A percentile compares a stretch with the other conserved stretches of the same genome.
Conservation (phyloP, 2,329 filamentous ascomycete genomes). For the Aquanectria penicillioides region DNA sequence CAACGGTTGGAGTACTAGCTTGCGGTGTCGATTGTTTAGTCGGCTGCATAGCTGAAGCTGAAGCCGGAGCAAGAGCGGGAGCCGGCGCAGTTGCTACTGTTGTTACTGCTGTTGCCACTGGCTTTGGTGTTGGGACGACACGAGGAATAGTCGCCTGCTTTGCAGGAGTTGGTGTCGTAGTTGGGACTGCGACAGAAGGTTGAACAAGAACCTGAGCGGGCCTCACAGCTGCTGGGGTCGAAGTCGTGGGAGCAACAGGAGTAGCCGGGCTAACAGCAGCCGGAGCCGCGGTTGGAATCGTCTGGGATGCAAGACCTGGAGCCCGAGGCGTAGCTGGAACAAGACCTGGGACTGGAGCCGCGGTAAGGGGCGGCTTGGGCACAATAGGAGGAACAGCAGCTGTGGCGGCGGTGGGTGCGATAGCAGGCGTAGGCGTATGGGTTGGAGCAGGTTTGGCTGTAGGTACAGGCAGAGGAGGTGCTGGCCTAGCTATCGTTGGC, state of each 20-base stretch:
- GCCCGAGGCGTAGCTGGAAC: too few relatives aligned
- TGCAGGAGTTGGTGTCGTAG: neutral
- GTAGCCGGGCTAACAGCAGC: neutral
- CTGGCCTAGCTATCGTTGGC: too few relatives aligned
- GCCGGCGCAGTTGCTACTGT: conserved; percentile 12
- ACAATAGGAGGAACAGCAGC: neutral
- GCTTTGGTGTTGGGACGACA: neutral
- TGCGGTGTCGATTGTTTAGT: too few relatives aligned
- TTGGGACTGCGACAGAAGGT: neutral
- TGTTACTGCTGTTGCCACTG: neutral
- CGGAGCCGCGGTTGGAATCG: neutral
- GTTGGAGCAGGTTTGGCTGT: neutral
- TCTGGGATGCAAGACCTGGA: neutral
- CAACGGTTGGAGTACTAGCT: neutral
- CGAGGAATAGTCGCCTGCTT: neutral
- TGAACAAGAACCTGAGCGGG: too few relatives aligned
- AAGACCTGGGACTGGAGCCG: too few relatives aligned
- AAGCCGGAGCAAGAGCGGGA: conserved; percentile 6
- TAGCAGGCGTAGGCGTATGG: neutral
- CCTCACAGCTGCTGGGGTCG: too few relatives aligned
- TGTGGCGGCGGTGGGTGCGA: neutral
- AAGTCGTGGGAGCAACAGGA: conserved; percentile 5
- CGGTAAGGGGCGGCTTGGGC: too few relatives aligned
- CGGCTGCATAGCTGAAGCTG: conserved; percentile 6
- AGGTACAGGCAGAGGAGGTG: too few relatives aligned